A percentile compares a stretch with the other conserved stretches of the same genome.
phyloP scores from a whole-genome alignment of 2,329 filamentous ascomycete genomes.

The Colletotrichum australisinense region DNA sequence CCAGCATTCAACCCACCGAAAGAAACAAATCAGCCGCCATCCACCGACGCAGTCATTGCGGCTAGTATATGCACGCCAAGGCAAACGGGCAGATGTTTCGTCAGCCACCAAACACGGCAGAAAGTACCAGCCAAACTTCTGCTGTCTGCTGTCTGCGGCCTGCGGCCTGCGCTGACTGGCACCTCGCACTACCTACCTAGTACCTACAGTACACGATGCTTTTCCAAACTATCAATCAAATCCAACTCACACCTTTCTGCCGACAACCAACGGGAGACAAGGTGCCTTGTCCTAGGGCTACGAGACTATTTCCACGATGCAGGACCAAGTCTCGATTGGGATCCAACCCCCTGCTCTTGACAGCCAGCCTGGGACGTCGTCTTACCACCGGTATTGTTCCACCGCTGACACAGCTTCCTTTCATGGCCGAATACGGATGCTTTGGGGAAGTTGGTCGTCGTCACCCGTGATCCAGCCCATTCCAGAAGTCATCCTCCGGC shows the following conservation, averaged over 20 bases:
- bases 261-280: constrained; percentile 18
- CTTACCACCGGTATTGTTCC: background rate
- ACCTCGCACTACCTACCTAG: background rate
- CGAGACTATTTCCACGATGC: constrained; percentile 32
- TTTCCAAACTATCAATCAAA: background rate
- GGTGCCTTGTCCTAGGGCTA: constrained; percentile 29
- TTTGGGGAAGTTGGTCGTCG: constrained; percentile 4
- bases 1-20: background rate
- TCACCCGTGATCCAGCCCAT: constrained; percentile 3
- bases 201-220: background rate
- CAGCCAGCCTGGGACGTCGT: constrained; percentile 11
- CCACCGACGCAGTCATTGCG: constrained; percentile 10
- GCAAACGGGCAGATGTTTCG: constrained; percentile 19
- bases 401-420: background rate
- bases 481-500: background rate
- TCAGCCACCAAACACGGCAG: constrained; percentile 27
- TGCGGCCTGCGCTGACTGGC: background rate
- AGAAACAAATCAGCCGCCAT: constrained; percentile 19
- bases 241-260: background rate
- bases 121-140: constrained; percentile 1
- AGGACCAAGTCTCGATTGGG: constrained; percentile 28
- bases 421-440: background rate
- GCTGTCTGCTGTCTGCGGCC: background rate
- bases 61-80: constrained; percentile 16
- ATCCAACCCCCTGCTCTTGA: constrained; percentile 22